Percentiles rank a stretch among this genome's conserved stretches.
Evolutionary conservation across 2,329 filamentous ascomycete genomes (phyloP).

Genomic region (Calonectria leucothoes): DNA sequence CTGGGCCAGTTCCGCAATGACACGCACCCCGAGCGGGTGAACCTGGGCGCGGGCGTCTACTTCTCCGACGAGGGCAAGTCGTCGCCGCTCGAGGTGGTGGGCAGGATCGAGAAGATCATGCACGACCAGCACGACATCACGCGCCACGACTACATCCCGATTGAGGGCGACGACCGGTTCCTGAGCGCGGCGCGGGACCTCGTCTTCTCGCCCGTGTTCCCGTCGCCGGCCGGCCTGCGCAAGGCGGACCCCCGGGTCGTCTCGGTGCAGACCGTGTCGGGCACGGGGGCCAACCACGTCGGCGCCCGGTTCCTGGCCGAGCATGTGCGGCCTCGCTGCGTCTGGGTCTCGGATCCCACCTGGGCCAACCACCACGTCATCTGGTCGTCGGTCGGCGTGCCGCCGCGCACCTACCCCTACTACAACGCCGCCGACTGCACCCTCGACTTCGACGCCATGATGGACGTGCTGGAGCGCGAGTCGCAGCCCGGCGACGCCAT

Average conservation of each 20-base stretch:
- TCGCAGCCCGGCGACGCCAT: slow-evolving; percentile 86
- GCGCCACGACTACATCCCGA: slow-evolving; percentile 37
- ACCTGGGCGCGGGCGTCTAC: slow-evolving; percentile 38
- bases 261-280: slow-evolving; percentile 94
- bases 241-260: slow-evolving; percentile 26
- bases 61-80: slow-evolving; percentile 39
- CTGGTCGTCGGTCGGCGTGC: slow-evolving; percentile 87
- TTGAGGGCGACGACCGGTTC: slow-evolving; percentile 34
- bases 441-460: slow-evolving; percentile 92
- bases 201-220: slow-evolving; percentile 21
- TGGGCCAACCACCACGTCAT: slow-evolving; percentile 99
- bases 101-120: slow-evolving; percentile 31
- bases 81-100: slow-evolving; percentile 34
- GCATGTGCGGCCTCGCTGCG: slow-evolving; percentile 82
- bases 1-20: slow-evolving; percentile 25
- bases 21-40: slow-evolving; percentile 33
- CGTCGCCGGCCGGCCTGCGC: background rate
- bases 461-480: slow-evolving; percentile 68
- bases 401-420: slow-evolving; percentile 88
- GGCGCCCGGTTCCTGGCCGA: slow-evolving; percentile 92
- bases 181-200: slow-evolving; percentile 29
- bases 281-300: slow-evolving; percentile 93
- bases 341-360: slow-evolving; percentile 94
- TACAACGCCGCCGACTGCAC: slow-evolving; percentile 89
- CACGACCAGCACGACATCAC: slow-evolving; percentile 25